Evolutionary conservation across 1,284 basidiomycete genomes (phyloP).

Genomic region (Lignosus rhinocerotis): DNA sequence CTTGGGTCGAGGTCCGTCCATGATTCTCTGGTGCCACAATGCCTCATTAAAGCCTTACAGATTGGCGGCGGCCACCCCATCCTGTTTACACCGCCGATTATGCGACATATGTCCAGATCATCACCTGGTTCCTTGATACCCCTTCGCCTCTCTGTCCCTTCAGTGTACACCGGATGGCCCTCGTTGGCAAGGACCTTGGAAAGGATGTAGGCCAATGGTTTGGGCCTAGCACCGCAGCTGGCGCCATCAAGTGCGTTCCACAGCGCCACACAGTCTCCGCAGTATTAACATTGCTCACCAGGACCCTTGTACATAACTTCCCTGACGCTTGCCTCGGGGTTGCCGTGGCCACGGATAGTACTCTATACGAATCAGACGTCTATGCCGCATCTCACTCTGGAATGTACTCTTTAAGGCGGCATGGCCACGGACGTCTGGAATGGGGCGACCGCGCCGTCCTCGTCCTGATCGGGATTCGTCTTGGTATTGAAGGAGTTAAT

Average conservation of each 20-base stretch:
- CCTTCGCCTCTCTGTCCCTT: constrained; percentile 90
- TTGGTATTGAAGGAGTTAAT: constrained; percentile 93
- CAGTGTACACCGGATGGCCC: constrained; percentile 94
- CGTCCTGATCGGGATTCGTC: constrained; percentile 82
- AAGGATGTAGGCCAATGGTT: constrained; percentile 98
- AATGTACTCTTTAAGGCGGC: constrained; percentile 36
- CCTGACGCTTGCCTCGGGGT: constrained; percentile 84
- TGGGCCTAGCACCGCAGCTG: constrained; percentile 94
- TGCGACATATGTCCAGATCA: constrained; percentile 82
- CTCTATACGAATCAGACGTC: constrained; percentile 84
- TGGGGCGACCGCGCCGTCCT: constrained; percentile 91
- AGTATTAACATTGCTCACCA: constrained; percentile 28
- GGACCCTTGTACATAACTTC: constrained; percentile 78
- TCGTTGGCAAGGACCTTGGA: constrained; percentile 92
- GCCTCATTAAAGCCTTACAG: constrained; percentile 40
- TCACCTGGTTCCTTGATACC: constrained; percentile 95
- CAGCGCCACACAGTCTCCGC: not conserved
- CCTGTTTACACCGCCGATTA: constrained; percentile 58
- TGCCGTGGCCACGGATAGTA: constrained; percentile 78
- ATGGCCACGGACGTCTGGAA: constrained; percentile 30
- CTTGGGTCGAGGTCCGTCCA: constrained; percentile 77
- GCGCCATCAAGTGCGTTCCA: constrained; percentile 82
- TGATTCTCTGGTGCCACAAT: constrained; percentile 2
- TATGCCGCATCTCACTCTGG: constrained; percentile 71
- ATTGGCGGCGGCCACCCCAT: constrained; percentile 77